Evolutionary conservation across 2,329 filamentous ascomycete species (phyloP).

Genomic region (Talaromyces marneffei): DNA sequence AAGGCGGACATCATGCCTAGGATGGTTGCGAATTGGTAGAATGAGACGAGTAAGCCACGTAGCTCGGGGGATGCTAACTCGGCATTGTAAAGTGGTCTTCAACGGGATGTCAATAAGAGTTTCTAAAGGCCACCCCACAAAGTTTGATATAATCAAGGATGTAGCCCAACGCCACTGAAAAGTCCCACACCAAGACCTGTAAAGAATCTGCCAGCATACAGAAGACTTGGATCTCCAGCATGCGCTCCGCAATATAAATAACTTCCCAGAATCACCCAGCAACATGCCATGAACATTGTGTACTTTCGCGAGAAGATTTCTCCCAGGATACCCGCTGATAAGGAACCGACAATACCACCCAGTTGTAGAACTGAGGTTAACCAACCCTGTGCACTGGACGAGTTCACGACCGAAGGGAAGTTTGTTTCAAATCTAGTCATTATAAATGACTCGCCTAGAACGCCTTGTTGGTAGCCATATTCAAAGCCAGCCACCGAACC

Average conservation of each 20-base stretch:
- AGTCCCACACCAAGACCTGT: slow-evolving; percentile 27
- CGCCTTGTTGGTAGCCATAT: slow-evolving; percentile 45
- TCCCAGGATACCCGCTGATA: slow-evolving; percentile 43
- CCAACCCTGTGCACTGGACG: slow-evolving; percentile 35
- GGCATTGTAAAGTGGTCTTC: slow-evolving; percentile 48
- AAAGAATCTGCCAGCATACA: slow-evolving; percentile 23
- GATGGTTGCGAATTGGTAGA: slow-evolving; percentile 32
- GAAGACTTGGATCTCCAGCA: slow-evolving; percentile 19
- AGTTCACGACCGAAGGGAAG: slow-evolving; percentile 42
- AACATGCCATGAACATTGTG: slow-evolving; percentile 47
- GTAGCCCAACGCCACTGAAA: slow-evolving; percentile 6
- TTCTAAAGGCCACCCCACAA: too few species aligned
- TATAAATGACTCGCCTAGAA: slow-evolving; percentile 42
- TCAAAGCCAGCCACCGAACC: slow-evolving; percentile 45
- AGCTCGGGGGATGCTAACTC: slow-evolving; percentile 39
- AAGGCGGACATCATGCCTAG: slow-evolving; percentile 33
- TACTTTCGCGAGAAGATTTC: slow-evolving; percentile 49
- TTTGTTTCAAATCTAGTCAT: slow-evolving; percentile 46
- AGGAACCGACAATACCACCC: slow-evolving; percentile 41
- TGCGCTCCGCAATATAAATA: slow-evolving; percentile 26
- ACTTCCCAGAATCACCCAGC: slow-evolving; percentile 44
- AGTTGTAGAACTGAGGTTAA: slow-evolving; percentile 50
- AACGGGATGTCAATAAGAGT: too few species aligned
- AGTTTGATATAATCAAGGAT: not conserved
- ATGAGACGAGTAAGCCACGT: slow-evolving; percentile 29